These are phyloP conservation scores for Leccinum ochraceum DNA, from an alignment of 768 basidiomycete species.

Conservation along the genomic window DNA sequence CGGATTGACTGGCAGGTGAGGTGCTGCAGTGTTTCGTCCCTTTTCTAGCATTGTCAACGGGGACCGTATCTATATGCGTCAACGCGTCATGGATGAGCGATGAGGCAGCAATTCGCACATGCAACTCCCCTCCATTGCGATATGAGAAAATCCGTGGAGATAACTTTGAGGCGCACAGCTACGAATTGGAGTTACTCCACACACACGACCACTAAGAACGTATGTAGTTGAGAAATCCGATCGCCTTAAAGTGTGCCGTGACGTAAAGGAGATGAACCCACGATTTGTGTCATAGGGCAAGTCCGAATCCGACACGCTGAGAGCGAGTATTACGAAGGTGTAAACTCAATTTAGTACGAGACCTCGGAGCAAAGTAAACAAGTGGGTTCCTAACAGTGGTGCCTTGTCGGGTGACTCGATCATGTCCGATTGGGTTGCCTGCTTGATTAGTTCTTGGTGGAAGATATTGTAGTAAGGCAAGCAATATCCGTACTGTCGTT, in stretches of 20 bases:
- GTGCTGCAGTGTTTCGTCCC: not conserved
- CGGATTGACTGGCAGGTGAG: not conserved
- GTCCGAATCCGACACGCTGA: not conserved
- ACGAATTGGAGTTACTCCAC: not conserved
- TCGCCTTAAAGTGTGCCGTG: not conserved
- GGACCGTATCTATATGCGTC: too few relatives aligned
- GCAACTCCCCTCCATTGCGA: not conserved
- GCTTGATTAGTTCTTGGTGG: not conserved
- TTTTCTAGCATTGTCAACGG: not conserved
- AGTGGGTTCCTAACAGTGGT: not conserved
- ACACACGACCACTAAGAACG: not conserved
- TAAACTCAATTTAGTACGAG: not conserved
- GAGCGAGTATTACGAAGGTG: not conserved
- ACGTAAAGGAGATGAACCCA: not conserved
- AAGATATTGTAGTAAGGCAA: not conserved
- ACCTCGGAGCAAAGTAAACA: not conserved
- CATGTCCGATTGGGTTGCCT: slow-evolving; percentile 1
- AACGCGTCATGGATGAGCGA: not conserved
- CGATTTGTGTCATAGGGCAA: not conserved
- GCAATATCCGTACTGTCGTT: not conserved
- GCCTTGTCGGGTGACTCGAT: not conserved
- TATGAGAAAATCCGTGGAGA: slow-evolving; percentile 8
- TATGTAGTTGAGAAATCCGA: not conserved
- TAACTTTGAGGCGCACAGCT: not conserved
- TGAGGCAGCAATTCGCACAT: not conserved